Conservation (phyloP, 2,329 filamentous ascomycete species). For the Ceratocystis cubensis region DNA sequence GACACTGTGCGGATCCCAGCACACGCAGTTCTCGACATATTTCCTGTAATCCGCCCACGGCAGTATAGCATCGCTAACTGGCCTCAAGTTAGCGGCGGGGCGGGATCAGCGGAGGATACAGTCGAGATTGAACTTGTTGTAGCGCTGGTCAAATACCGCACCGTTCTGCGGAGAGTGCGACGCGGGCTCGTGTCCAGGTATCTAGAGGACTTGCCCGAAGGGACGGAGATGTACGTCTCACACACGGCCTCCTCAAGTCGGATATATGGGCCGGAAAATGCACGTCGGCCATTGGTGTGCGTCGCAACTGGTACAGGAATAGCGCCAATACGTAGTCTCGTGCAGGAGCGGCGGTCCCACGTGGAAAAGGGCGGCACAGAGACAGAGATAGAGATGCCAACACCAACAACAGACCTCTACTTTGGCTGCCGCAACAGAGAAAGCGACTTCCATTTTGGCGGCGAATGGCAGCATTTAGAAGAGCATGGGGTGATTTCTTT, state of each 20-base stretch:
- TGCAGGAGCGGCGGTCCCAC: conserved; percentile 55
- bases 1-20: conserved; percentile 70
- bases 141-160: conserved; percentile 84
- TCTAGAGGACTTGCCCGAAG: conserved; percentile 49
- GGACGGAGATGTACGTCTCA: conserved; percentile 24
- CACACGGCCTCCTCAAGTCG: conserved; percentile 30
- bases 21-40: conserved; percentile 55
- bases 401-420: conserved; percentile 45
- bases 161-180: conserved; percentile 69
- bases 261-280: conserved; percentile 42
- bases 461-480: conserved; percentile 51
- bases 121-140: conserved; percentile 50
- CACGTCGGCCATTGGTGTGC: conserved; percentile 51
- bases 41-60: conserved; percentile 74
- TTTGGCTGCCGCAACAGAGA: conserved; percentile 68
- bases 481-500: conserved; percentile 26
- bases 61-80: conserved; percentile 81
- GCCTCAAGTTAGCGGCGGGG: conserved; percentile 29
- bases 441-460: conserved; percentile 68
- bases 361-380: conserved; percentile 17
- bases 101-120: background rate
- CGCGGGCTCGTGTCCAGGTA: conserved; percentile 87
- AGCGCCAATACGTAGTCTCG: conserved; percentile 67
- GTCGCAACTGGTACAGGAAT: conserved; percentile 79
- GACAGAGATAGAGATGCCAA: background rate